phyloP scores from a whole-genome alignment of 257 asterid genomes.

The Nicotiana noctiflora region DNA sequence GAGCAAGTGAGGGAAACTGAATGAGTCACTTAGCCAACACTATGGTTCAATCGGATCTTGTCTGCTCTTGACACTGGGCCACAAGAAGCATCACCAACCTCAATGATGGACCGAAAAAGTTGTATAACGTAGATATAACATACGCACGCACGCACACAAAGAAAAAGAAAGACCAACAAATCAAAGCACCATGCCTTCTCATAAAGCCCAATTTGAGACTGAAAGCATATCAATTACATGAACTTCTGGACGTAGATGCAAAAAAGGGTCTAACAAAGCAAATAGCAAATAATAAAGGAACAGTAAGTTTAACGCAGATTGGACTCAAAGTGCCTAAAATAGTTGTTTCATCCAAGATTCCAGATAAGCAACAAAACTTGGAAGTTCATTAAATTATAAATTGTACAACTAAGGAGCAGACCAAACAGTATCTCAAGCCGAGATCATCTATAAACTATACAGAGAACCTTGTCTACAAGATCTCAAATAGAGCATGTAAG shows the following conservation, averaged over 20 bases:
- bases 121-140: background rate
- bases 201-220: background rate
- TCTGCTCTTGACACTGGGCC: background rate
- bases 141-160: background rate
- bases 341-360: background rate
- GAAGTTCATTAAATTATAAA: background rate
- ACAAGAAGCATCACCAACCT: slow-evolving; percentile 5
- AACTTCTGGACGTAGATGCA: background rate
- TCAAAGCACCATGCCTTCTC: background rate
- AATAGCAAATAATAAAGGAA: background rate
- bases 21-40: slow-evolving; percentile 1
- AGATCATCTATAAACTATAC: background rate
- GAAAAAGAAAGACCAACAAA: background rate
- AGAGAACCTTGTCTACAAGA: background rate
- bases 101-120: background rate
- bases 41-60: background rate
- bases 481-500: background rate
- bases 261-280: background rate
- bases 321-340: background rate
- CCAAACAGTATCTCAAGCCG: background rate
- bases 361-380: background rate
- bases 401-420: background rate
- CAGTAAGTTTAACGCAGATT: background rate
- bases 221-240: background rate
- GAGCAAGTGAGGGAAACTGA: background rate